These are phyloP conservation scores for Prunus kanzakura DNA, from an alignment of 306 rosid genomes.

Conservation along the genomic window DNA sequence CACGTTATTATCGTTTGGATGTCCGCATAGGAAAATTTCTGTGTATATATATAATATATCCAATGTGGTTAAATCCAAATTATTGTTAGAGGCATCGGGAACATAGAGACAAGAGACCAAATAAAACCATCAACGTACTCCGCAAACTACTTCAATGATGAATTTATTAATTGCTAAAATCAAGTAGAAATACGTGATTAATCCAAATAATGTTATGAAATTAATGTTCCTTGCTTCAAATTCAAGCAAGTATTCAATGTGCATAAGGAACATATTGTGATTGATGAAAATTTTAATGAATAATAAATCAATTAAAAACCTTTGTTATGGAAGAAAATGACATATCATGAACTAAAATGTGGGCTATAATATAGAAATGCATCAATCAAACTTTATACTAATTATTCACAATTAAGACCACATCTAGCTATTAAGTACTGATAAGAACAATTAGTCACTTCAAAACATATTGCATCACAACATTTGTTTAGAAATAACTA, in stretches of 20 bases:
- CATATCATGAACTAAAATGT: background rate
- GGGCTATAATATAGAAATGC: no score
- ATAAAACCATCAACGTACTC: conserved; percentile 38
- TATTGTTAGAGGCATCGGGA: conserved; percentile 24
- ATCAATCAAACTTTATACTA: no score
- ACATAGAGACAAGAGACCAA: conserved; percentile 26
- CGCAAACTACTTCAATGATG: conserved; percentile 23
- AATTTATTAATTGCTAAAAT: conserved; percentile 8
- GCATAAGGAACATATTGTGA: background rate
- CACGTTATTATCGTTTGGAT: no score
- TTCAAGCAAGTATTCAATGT: background rate
- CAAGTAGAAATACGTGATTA: conserved; percentile 9
- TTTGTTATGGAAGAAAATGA: background rate
- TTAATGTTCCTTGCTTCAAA: background rate
- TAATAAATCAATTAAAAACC: background rate
- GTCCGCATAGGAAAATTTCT: no score
- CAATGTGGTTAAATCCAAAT: background rate
- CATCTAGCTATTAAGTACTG: no score
- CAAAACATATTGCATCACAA: background rate
- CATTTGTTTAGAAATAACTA: no score
- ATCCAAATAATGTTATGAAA: background rate
- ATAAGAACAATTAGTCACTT: no score
- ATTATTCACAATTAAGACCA: no score
- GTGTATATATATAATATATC: background rate
- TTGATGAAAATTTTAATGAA: background rate